Conservation (phyloP, 208 protist species). For the Porcisia deanei region DNA sequence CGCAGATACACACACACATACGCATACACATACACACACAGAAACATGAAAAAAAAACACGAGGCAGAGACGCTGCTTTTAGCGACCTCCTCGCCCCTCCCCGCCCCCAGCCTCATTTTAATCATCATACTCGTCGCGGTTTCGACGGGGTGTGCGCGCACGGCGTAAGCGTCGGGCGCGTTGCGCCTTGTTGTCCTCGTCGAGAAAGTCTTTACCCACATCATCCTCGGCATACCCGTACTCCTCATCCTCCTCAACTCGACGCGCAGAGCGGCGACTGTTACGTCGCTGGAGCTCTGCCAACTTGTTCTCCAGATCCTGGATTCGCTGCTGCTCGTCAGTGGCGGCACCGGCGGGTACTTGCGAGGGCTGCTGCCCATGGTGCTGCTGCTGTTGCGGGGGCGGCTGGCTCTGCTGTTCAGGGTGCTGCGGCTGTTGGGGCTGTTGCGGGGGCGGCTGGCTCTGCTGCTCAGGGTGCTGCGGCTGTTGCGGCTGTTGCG, state of each 20-base stretch:
- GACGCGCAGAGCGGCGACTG: background rate
- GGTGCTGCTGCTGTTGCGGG: background rate
- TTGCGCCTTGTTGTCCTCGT: constrained; percentile 22
- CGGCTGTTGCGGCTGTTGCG: constrained; percentile 13
- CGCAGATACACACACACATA: constrained; percentile 1
- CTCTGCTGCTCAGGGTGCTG: constrained; percentile 7
- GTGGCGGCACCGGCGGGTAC: background rate
- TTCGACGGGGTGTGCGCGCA: constrained; percentile 19
- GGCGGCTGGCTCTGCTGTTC: constrained; percentile 13
- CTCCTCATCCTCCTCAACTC: constrained; percentile 16
- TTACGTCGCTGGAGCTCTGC: constrained; percentile 34
- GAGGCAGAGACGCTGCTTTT: background rate
- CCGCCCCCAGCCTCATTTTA: background rate
- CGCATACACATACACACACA: background rate
- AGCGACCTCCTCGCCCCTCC: background rate
- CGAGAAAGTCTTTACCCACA: background rate
- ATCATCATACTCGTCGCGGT: constrained; percentile 18
- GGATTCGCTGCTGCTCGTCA: constrained; percentile 23
- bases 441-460: constrained; percentile 2
- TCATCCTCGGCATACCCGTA: constrained; percentile 28
- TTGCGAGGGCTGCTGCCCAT: background rate
- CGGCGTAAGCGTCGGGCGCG: constrained; percentile 20
- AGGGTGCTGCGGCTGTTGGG: background rate
- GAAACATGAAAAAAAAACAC: background rate
- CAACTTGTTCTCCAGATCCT: constrained; percentile 48